Evolutionary conservation across 1,139 yeast species (phyloP), one percentile per base, ranked within the genome.

Genomic region (Geotrichum cucujoidarum): DNA sequence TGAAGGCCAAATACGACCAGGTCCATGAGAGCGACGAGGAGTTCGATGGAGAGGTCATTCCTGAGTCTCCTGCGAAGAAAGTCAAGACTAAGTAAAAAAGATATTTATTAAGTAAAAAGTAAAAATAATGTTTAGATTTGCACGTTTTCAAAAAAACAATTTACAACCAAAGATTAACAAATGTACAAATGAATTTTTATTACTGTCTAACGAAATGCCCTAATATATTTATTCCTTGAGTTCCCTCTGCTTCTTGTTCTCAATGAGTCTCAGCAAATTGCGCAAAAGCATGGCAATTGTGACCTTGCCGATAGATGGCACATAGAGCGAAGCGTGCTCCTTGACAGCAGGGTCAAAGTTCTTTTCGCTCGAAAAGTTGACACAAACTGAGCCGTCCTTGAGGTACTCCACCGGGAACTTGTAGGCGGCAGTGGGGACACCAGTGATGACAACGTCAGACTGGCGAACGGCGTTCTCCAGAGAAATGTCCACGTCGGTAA

Each of bases 231-330:
- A 37, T 18, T 43, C 30, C 20, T 20, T 30, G 22, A 30, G 34
- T 21, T 43, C 31, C 8, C 49, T 36, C 39, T 47, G 51, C 40
- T 63, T 62, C 56, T 75, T 76, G 67, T 88, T 89, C 43, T 83
- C 81, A 57, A 85, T 78, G 55, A 92, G 72, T 56, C 98, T 77
- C 49, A 92, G 68, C 66, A 92, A 73, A 64, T 92, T 92, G 65
- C 98, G 78, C 64, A 92, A 72, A 45, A 92, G 72, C 97, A 92
- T 92, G 48, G 95, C 78, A 54, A 92, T 90, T 32, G 98, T 92
- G 22, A 92, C 97, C 67, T 92, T 92, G 14, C 98, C 98, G 33
- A 90, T 88, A 58, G 89, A 83, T 20, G 98, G 98, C 27, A 92
- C 97, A 61, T 90, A 92, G 43, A 92, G 71, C 1, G 95, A 84